phyloP scores from a whole-genome alignment of 352 stramenopile genomes.

The Globisporangium viniferum region DNA sequence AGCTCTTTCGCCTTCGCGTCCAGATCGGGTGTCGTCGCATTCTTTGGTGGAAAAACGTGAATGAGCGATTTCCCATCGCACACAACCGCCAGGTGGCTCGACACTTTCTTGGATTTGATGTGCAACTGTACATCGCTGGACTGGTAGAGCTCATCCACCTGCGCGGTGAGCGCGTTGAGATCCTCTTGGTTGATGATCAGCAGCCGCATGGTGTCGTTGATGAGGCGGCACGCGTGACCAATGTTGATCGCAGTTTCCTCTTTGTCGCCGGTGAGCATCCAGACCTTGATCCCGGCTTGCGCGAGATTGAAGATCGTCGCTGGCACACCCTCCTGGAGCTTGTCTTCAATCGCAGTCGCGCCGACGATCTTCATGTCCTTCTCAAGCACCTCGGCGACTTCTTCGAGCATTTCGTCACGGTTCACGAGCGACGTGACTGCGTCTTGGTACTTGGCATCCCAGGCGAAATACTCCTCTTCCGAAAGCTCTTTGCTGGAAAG shows the following conservation, averaged over 20 bases:
- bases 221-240: slow-evolving; percentile 61
- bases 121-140: slow-evolving; percentile 44
- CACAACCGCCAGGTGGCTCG: slow-evolving; percentile 51
- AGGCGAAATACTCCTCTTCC: slow-evolving; percentile 55
- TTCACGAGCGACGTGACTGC: slow-evolving; percentile 60
- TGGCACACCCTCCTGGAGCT: slow-evolving; percentile 89
- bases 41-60: slow-evolving; percentile 63
- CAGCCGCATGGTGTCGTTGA: slow-evolving; percentile 61
- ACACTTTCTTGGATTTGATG: slow-evolving; percentile 39
- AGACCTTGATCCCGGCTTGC: slow-evolving; percentile 92
- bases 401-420: slow-evolving; percentile 48
- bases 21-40: slow-evolving; percentile 23
- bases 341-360: slow-evolving; percentile 92
- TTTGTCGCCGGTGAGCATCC: slow-evolving; percentile 95
- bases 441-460: slow-evolving; percentile 57
- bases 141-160: slow-evolving; percentile 52
- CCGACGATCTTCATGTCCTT: slow-evolving; percentile 82
- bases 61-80: slow-evolving; percentile 74
- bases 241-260: slow-evolving; percentile 96
- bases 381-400: slow-evolving; percentile 60
- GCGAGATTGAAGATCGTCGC: slow-evolving; percentile 83
- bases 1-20: slow-evolving; percentile 44
- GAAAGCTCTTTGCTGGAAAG: slow-evolving; percentile 60
- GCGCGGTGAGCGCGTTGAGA: slow-evolving; percentile 34
- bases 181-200: slow-evolving; percentile 55